Base-by-base conservation (phyloP, 1,284 basidiomycete genomes). In the Paramarasmius palmivorus region DNA sequence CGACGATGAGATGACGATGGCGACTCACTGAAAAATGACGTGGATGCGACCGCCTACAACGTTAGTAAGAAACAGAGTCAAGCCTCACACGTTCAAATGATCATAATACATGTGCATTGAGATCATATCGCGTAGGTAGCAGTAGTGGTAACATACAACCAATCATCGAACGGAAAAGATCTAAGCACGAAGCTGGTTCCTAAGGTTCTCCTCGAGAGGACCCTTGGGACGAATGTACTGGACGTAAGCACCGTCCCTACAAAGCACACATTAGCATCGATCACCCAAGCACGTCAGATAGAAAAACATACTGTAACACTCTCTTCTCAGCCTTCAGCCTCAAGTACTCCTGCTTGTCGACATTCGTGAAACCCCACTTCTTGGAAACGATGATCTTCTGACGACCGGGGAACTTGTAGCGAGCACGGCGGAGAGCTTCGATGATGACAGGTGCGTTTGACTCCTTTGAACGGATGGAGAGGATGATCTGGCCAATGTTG, bases 371-470 rank as follows among this genome's bases (percentile, higher is more conserved):
- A 63, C 95, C 96, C 92, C 93, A 95, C 83, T 95, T 95, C 85
- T 93, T 93, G 61, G 90, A 93, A 65, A 98, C 83, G 65, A 98
- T 98, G 77, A 98, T 97, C 88, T 98, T 98, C 81, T 98, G 95
- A 71, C 95, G 88, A 64, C 95, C 95, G 52, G 96, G 95, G 90
- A 98, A 98, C 88, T 98, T 99, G 89, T 98, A 98, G 59, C 95
- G 93, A 44, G 95, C 94, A 67, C 94, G 93, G 66, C 94, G 91
- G 63, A 99, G 89, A 57, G 96, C 96, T 81, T 99, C 96, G 74
- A 93, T 90, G 71, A 98, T 92, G 66, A 97, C 92, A 45, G 88
- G 74, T 52, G 89, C 86, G 77, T 95, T 95, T 61, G 68, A 64
- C 70, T 98, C 96, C 78, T 95, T 95, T 77, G 87, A 92, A 57